Evolutionary conservation across 441 rosid species (phyloP).

Genomic region (Melastoma candidum): DNA sequence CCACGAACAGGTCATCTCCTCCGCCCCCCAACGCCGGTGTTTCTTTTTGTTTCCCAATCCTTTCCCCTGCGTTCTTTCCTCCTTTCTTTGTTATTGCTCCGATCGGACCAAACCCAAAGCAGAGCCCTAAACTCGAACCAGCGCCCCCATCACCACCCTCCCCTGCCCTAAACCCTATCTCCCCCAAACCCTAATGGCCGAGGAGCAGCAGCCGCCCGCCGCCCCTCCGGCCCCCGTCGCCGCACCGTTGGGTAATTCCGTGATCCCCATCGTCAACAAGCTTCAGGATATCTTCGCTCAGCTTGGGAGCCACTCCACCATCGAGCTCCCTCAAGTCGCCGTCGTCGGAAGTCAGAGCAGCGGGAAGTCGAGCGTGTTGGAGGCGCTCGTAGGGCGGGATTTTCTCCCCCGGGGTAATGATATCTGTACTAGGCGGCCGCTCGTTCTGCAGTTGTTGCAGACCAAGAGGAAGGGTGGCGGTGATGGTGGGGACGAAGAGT

Average conservation of each 20-base stretch:
- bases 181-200: conserved; percentile 24
- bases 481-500: conserved; percentile 40
- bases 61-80: no score
- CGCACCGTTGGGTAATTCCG: conserved; percentile 63
- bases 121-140: conserved; percentile 2
- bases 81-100: no score
- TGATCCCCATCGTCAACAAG: conserved; percentile 89
- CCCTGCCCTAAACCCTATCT: not conserved
- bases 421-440: conserved; percentile 74
- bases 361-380: conserved; percentile 72
- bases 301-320: conserved; percentile 62
- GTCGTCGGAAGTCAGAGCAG: conserved; percentile 77
- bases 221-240: conserved; percentile 15
- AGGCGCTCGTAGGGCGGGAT: conserved; percentile 69
- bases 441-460: conserved; percentile 73
- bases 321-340: conserved; percentile 76
- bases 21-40: no score
- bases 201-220: conserved; percentile 27
- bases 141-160: conserved; percentile 1
- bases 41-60: no score
- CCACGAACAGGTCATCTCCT: no score
- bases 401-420: conserved; percentile 66
- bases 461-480: conserved; percentile 46
- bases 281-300: conserved; percentile 92
- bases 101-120: no score